A percentile compares a stretch with the other conserved stretches of the same genome.
Evolutionary conservation across 768 basidiomycete species (phyloP).

Genomic region (Panellus pusillus): DNA sequence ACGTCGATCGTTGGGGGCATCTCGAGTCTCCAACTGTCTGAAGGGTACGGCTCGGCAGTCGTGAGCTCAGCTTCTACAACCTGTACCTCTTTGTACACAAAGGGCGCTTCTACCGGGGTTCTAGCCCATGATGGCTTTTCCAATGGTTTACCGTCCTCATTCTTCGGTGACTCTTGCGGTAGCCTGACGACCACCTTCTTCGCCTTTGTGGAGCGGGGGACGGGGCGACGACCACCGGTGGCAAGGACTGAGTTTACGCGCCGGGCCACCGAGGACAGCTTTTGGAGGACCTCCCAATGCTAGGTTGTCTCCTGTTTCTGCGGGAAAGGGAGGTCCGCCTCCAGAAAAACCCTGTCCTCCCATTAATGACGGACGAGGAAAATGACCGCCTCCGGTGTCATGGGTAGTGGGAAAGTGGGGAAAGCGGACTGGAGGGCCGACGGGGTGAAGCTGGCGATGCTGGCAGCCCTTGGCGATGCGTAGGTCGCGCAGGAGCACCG

Average conservation of each 20-base stretch:
- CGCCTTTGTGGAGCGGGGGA: conserved; percentile 42
- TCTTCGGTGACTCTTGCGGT: conserved; percentile 62
- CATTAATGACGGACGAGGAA: conserved; percentile 54
- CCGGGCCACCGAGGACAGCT: conserved; percentile 77
- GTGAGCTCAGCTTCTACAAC: conserved; percentile 33
- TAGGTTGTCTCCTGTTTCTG: conserved; percentile 67
- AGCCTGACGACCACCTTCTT: conserved; percentile 74
- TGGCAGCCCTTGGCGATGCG: conserved; percentile 56
- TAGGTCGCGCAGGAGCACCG: conserved; percentile 51
- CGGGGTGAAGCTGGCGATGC: conserved; percentile 63
- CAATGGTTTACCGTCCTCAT: conserved; percentile 40
- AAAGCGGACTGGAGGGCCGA: conserved; percentile 58
- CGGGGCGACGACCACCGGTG: conserved; percentile 31
- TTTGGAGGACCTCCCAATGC: conserved; percentile 89
- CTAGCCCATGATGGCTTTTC: conserved; percentile 62
- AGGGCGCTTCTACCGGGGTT: conserved; percentile 43
- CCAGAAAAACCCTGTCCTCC: conserved; percentile 39
- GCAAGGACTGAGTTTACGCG: conserved; percentile 70
- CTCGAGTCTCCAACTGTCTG: conserved; percentile 57
- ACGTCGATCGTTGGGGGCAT: conserved; percentile 76
- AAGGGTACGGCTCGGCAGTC: conserved; percentile 60
- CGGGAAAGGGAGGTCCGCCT: conserved; percentile 51
- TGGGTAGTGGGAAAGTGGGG: conserved; percentile 45
- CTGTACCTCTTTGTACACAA: conserved; percentile 23
- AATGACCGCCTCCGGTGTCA: conserved; percentile 58